These are phyloP conservation scores for Canariomyces notabilis DNA, from an alignment of 2,329 filamentous ascomycete genomes.

Conservation along the genomic window DNA sequence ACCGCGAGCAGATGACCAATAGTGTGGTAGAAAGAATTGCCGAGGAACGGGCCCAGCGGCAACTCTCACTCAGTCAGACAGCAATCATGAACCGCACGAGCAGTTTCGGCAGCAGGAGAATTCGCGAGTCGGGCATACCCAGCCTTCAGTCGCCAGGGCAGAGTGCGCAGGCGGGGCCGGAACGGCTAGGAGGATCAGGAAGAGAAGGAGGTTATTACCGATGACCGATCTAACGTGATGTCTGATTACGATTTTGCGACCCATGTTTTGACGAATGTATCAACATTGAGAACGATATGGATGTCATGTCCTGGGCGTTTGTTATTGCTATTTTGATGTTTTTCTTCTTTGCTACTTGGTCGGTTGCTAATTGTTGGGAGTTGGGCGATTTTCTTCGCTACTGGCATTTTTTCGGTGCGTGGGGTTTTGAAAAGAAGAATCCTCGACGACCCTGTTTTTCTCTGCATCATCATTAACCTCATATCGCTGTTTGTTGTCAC, in stretches of 20 bases:
- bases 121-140: constrained; percentile 6
- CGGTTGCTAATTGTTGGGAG: neutral
- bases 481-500: neutral
- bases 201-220: neutral
- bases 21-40: constrained; percentile 31
- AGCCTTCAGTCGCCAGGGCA: neutral
- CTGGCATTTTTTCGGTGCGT: neutral
- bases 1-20: constrained; percentile 22
- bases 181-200: neutral
- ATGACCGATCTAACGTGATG: neutral
- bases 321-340: too few relatives aligned
- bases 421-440: neutral
- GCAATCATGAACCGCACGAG: constrained; percentile 39
- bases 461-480: neutral
- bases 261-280: neutral
- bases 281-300: neutral
- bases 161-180: neutral
- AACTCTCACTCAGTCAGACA: constrained; percentile 41
- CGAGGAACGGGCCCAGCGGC: constrained; percentile 41
- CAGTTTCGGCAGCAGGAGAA: constrained; percentile 35
- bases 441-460: neutral
- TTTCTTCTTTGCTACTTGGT: neutral
- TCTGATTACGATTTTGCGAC: neutral
- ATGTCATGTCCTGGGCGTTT: neutral
- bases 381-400: neutral